Evolutionary conservation across 805 yeast species (phyloP), one percentile per base, ranked within the genome.

Genomic region (Myxozyma lipomycoides): DNA sequence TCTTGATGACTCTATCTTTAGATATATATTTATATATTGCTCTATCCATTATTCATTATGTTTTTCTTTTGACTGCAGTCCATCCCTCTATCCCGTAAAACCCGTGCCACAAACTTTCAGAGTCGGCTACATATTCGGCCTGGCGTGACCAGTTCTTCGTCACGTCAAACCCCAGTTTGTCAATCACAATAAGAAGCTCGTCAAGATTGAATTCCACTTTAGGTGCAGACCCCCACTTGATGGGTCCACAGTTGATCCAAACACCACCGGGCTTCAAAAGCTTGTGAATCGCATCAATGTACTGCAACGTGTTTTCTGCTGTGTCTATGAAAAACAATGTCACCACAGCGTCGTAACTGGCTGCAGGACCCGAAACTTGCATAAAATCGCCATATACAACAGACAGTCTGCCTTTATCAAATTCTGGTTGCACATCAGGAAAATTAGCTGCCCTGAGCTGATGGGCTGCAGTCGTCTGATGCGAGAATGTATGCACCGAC

Each of bases 171-270:
- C 95, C 93, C 69, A 81, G 71, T 2, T 68, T 42, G 21, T 65
- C 59, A 32, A 90, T 69, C 15, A 86, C 61, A n/a, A 63, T 58
- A 12, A 68, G 66, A 43, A 90, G 64, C 63, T 90, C 97, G n/a
- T 83, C 83, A 12, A 78, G 71, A 36, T 81, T 82, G 26, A 88
- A 70, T 64, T 90, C 96, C 3, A 26, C 83, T 79, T 64, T 77
- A 73, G 43, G 96, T 82, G 47, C 89, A 2, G 88, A 80, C 0
- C 97, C 97, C 72, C 93, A 91, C 66, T 90, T 85, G 54, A 93
- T 72, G 0, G 98, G 98, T 0, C 98, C 98, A 12, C 82, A 74
- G 64, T 93, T 91, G 56, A 91, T 79, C 98, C 98, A 91, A 38
- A 76, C 72, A 0, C 86, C 83, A 24, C 71, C 71, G 2, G 74